phyloP scores from a whole-genome alignment of 1,139 yeast genomes.

The Candida freyschussii region DNA sequence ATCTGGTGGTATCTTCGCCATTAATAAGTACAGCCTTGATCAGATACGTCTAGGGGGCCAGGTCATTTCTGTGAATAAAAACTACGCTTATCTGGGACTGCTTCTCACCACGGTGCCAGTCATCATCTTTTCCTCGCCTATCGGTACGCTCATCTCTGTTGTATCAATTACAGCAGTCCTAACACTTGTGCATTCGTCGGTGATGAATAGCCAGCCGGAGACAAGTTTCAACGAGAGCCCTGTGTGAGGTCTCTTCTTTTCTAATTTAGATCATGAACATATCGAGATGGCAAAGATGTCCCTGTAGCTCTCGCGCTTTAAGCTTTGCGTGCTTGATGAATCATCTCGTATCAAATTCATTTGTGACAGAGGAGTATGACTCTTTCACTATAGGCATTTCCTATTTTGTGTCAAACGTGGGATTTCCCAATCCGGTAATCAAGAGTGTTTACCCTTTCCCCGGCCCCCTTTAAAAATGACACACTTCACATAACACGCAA shows the following conservation, averaged over 20 bases:
- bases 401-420: no score
- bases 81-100: conserved; percentile 9
- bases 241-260: no score
- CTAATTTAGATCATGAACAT: conserved; percentile 1
- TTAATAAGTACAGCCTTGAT: conserved; percentile 7
- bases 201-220: conserved; percentile 14
- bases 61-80: conserved; percentile 11
- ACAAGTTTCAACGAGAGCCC: conserved; percentile 17
- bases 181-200: conserved; percentile 12
- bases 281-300: no score
- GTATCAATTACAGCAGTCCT: conserved; percentile 9
- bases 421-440: not conserved
- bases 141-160: conserved; percentile 14
- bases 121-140: conserved; percentile 14
- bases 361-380: no score
- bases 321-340: no score
- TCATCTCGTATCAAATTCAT: no score
- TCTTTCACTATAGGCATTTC: no score
- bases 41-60: conserved; percentile 7
- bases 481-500: no score
- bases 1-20: conserved; percentile 7
- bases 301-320: no score
- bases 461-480: no score
- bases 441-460: not conserved
- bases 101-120: conserved; percentile 15